Percentiles rank a stretch among this genome's conserved stretches.
Evolutionary conservation across 352 stramenopile species (phyloP).

Genomic region (Pythium volutum): DNA sequence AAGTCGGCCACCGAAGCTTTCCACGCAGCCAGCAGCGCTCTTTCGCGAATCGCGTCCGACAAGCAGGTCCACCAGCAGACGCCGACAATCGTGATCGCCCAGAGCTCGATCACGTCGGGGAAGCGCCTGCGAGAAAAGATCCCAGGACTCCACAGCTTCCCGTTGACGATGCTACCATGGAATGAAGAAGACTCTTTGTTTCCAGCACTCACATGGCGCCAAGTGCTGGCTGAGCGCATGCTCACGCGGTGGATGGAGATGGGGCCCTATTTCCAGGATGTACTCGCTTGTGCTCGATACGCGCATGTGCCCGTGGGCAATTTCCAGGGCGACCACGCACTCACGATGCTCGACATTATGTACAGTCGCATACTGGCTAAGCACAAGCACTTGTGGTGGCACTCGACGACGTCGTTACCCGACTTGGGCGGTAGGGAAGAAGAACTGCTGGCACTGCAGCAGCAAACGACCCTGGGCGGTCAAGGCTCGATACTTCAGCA

Average conservation of each 20-base stretch:
- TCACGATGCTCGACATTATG: slow-evolving; percentile 92
- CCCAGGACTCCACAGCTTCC: slow-evolving; percentile 90
- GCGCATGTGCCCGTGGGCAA: slow-evolving; percentile 95
- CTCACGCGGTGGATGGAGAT: slow-evolving; percentile 78
- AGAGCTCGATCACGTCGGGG: slow-evolving; percentile 57
- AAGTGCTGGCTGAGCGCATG: slow-evolving; percentile 73
- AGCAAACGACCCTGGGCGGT: slow-evolving; percentile 34
- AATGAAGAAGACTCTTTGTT: slow-evolving; percentile 77
- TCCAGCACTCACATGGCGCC: slow-evolving; percentile 94
- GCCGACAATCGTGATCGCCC: slow-evolving; percentile 88
- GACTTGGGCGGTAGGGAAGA: slow-evolving; percentile 88
- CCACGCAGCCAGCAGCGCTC: slow-evolving; percentile 76
- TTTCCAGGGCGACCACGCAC: slow-evolving; percentile 89
- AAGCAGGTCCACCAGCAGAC: slow-evolving; percentile 58
- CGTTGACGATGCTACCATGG: slow-evolving; percentile 87
- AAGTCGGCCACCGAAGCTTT: slow-evolving; percentile 80
- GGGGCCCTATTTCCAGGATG: slow-evolving; percentile 88
- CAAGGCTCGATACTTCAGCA: slow-evolving; percentile 24
- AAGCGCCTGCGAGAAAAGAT: slow-evolving; percentile 77
- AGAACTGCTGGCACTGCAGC: slow-evolving; percentile 79
- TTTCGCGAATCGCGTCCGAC: slow-evolving; percentile 82
- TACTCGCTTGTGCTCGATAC: slow-evolving; percentile 82
- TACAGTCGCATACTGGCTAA: slow-evolving; percentile 91
- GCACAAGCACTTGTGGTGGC: slow-evolving; percentile 96
- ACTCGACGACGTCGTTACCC: slow-evolving; percentile 82